Conservation (phyloP, 108 stramenopile species). For the Skeletonema marinoi region DNA sequence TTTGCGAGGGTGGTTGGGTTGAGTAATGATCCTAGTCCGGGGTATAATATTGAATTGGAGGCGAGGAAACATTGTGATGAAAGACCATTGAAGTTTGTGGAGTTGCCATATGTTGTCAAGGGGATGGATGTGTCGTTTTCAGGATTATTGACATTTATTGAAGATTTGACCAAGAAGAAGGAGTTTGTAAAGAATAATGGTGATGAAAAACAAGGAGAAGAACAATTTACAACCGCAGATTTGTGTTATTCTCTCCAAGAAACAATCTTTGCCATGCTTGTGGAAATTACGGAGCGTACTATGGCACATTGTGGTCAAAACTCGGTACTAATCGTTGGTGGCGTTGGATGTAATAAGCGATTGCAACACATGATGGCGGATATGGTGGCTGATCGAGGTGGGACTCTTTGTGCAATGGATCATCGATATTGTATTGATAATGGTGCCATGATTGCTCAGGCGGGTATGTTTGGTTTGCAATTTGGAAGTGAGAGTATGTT, state of each 20-base stretch:
- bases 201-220: not conserved
- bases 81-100: slow-evolving; percentile 55
- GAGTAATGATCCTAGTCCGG: slow-evolving; percentile 97
- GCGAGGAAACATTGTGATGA: slow-evolving; percentile 72
- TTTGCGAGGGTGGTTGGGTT: slow-evolving; percentile 95
- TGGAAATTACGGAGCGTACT: slow-evolving; percentile 99
- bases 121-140: slow-evolving; percentile 98
- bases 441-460: slow-evolving; percentile 99
- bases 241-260: slow-evolving; percentile 98
- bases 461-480: slow-evolving; percentile 96
- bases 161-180: slow-evolving; percentile 51
- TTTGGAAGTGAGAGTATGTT: slow-evolving; percentile 65
- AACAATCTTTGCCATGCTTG: slow-evolving; percentile 99
- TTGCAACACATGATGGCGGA: slow-evolving; percentile 97
- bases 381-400: slow-evolving; percentile 94
- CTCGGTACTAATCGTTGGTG: slow-evolving; percentile 97
- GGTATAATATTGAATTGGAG: slow-evolving; percentile 98
- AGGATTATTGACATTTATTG: slow-evolving; percentile 67
- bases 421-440: slow-evolving; percentile 99
- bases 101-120: slow-evolving; percentile 98
- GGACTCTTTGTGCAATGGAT: slow-evolving; percentile 95
- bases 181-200: slow-evolving; percentile 41
- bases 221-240: slow-evolving; percentile 79
- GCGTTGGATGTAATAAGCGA: slow-evolving; percentile 98
- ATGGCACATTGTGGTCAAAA: slow-evolving; percentile 96